Base-by-base conservation (phyloP, 331 rosid genomes). In the Malus hybrid region DNA sequence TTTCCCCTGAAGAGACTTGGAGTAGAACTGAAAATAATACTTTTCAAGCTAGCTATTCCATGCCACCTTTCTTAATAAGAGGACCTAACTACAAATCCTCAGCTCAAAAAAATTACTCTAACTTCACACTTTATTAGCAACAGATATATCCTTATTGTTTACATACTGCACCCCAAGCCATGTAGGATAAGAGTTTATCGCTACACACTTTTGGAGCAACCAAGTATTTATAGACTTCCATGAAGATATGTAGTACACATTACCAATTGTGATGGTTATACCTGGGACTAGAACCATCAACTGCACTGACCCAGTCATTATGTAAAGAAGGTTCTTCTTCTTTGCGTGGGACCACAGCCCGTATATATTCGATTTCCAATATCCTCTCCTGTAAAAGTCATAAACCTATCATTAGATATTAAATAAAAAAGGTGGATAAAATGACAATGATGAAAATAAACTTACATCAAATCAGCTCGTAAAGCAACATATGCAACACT, bases 261-360 rank as follows among this genome's bases (percentile, higher is more conserved):
- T 18, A 71, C 19, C 59, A 33, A 28, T 52, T 8, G 27, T 60
- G 10, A 83, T 56, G 78, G 48, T 56, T 57, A 81, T 85, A 94
- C 99, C 95, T 60, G 44, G 99, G 79, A 87, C 80, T 77, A 79
- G 97, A 90, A 79, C 97, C 99, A 80, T 92, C 97, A 80, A 92
- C 87, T 59, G 97, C 95, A 83, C 96, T 87, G 80, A 94, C 99
- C 97, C 99, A 94, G 50, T 94, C 99, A 85, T 92, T 90, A 31
- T 92, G 99, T 28, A 87, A 75, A 71, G 89, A 87, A 75, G 97
- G 97, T 68, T 86, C 91, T 80, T 90, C 97, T 80, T 92, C 93
- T 81, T 81, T 90, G n/a, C 97, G 86, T 6, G 97, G 99, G 54
- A 86, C 93, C 31, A 92, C 91, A 19, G 85, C 92, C 84, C 86